phyloP scores from a whole-genome alignment of 2,329 filamentous ascomycete species.

The Pseudogymnoascus sp. region DNA sequence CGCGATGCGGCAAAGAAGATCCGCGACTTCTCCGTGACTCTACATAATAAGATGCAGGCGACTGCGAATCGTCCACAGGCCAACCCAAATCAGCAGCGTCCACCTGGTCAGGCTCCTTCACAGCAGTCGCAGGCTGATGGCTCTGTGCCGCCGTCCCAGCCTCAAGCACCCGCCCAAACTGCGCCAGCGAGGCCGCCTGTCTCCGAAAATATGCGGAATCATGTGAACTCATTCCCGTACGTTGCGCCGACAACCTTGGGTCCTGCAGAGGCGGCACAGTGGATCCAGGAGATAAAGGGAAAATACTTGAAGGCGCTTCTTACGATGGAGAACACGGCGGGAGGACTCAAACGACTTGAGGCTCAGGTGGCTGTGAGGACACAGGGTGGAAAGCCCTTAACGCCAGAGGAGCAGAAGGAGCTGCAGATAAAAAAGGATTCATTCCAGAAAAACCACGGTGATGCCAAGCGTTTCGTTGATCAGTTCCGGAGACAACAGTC shows the following conservation, averaged over 20 bases:
- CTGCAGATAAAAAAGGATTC: slow-evolving; percentile 36
- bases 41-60: slow-evolving; percentile 42
- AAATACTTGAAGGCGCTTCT: slow-evolving; percentile 40
- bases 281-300: slow-evolving; percentile 39
- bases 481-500: slow-evolving; percentile 34
- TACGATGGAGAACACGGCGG: slow-evolving; percentile 39
- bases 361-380: slow-evolving; percentile 34
- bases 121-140: slow-evolving; percentile 14
- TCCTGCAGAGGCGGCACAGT: slow-evolving; percentile 37
- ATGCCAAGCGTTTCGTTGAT: slow-evolving; percentile 41
- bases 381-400: slow-evolving; percentile 35
- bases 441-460: slow-evolving; percentile 36
- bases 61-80: slow-evolving; percentile 15
- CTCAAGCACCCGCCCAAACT: slow-evolving; percentile 9
- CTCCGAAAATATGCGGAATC: slow-evolving; percentile 32
- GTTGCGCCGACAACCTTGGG: slow-evolving; percentile 34
- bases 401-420: slow-evolving; percentile 39
- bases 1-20: slow-evolving; percentile 48
- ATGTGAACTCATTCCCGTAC: slow-evolving; percentile 41
- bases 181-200: slow-evolving; percentile 12
- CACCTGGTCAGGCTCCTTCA: slow-evolving; percentile 9
- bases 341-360: slow-evolving; percentile 36
- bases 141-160: slow-evolving; percentile 13
- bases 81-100: slow-evolving; percentile 6
- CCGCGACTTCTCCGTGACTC: slow-evolving; percentile 49